Conservation (phyloP, 2,329 filamentous ascomycete species). For the Trichoderma guizhouense region DNA sequence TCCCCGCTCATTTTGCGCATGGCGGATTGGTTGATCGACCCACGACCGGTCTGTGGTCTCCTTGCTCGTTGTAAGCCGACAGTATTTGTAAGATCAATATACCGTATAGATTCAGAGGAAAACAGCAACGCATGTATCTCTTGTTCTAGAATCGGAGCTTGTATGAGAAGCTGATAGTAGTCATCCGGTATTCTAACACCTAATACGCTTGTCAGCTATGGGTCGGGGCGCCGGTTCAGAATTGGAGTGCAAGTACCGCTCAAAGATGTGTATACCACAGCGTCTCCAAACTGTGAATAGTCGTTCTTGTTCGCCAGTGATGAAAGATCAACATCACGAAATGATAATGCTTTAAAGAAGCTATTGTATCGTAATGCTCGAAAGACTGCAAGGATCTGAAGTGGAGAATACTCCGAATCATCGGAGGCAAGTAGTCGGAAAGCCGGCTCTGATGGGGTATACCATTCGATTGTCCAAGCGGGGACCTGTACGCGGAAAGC, state of each 20-base stretch:
- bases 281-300: slow-evolving; percentile 41
- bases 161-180: slow-evolving; percentile 46
- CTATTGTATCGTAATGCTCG: slow-evolving; percentile 57
- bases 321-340: slow-evolving; percentile 50
- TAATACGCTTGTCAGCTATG: slow-evolving; percentile 17
- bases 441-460: slow-evolving; percentile 44
- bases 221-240: background rate
- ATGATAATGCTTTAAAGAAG: slow-evolving; percentile 57
- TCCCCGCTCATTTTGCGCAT: slow-evolving; percentile 35
- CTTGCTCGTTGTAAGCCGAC: slow-evolving; percentile 29
- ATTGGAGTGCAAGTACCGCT: slow-evolving; percentile 39
- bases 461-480: slow-evolving; percentile 50
- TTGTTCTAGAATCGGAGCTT: slow-evolving; percentile 51
- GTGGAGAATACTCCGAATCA: slow-evolving; percentile 41
- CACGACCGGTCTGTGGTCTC: slow-evolving; percentile 25
- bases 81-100: slow-evolving; percentile 51
- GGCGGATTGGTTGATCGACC: slow-evolving; percentile 23
- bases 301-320: slow-evolving; percentile 40
- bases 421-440: slow-evolving; percentile 49
- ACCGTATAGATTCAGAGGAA: slow-evolving; percentile 52
- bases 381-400: slow-evolving; percentile 56
- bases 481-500: slow-evolving; percentile 50
- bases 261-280: slow-evolving; percentile 50
- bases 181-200: slow-evolving; percentile 47
- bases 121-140: slow-evolving; percentile 56